A percentile compares a stretch with the other conserved stretches of the same genome.
Conservation (phyloP, 176 grass and related monocot genomes). For the Raddia distichophylla region DNA sequence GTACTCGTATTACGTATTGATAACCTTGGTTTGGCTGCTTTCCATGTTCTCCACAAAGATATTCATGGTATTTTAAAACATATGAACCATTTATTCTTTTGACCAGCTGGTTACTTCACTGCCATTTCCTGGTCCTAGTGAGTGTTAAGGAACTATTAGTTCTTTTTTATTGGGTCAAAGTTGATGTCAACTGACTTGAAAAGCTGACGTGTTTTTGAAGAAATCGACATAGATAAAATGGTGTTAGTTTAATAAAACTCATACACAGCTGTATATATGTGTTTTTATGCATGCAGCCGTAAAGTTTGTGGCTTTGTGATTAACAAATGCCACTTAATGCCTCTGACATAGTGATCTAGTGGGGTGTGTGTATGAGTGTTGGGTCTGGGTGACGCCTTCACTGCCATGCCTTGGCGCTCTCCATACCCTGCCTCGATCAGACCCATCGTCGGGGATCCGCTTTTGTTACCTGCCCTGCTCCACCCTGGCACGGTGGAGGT, state of each 20-base stretch:
- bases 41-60: background rate
- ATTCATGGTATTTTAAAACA: background rate
- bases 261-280: background rate
- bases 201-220: background rate
- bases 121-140: background rate
- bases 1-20: no score
- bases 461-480: no score
- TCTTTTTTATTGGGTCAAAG: background rate
- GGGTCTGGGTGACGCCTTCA: no score
- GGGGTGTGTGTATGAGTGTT: no score
- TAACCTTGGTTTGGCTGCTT: no score
- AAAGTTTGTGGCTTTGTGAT: background rate
- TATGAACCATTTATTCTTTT: background rate
- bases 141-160: background rate
- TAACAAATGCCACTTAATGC: background rate
- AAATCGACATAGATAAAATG: background rate
- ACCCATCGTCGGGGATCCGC: no score
- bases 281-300: background rate
- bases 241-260: background rate
- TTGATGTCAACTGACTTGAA: background rate
- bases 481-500: no score
- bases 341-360: background rate
- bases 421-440: no score
- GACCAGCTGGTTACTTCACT: background rate
- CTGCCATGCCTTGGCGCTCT: no score